Conservation (phyloP, 192 early-diverging fungal species). For the Umbelopsis ramanniana region DNA sequence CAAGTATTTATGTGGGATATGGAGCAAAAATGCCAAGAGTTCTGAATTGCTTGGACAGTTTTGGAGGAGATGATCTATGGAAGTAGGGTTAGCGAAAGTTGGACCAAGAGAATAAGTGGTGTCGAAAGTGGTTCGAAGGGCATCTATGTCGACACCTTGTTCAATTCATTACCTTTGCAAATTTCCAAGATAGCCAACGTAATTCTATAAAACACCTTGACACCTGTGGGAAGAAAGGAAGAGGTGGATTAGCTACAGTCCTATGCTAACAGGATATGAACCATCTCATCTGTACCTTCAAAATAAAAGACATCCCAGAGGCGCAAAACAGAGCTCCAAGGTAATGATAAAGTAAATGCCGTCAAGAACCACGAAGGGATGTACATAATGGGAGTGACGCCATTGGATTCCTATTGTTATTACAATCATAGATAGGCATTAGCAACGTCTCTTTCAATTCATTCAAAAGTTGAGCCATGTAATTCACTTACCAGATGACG, state of each 20-base stretch:
- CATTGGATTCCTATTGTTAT: slow-evolving; percentile 59
- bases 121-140: no score
- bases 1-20: slow-evolving; percentile 72
- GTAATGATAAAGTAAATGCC: slow-evolving; percentile 82
- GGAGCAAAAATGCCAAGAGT: slow-evolving; percentile 74
- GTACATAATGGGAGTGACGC: slow-evolving; percentile 86
- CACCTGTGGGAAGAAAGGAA: slow-evolving; percentile 47
- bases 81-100: no score
- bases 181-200: slow-evolving; percentile 74
- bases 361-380: slow-evolving; percentile 96
- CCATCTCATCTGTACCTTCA: slow-evolving; percentile 52
- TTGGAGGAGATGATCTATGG: slow-evolving; percentile 62
- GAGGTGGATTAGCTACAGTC: neutral
- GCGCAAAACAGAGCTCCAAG: slow-evolving; percentile 85
- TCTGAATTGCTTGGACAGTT: slow-evolving; percentile 80
- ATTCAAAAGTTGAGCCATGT: neutral
- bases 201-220: slow-evolving; percentile 83
- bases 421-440: no score
- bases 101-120: neutral
- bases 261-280: neutral
- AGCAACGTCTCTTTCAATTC: no score
- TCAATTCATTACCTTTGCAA: slow-evolving; percentile 41
- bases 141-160: no score
- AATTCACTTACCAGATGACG: slow-evolving; percentile 62
- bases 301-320: slow-evolving; percentile 94